These are phyloP conservation scores for Colletotrichum truncatum DNA, from an alignment of 2,329 filamentous ascomycete species.

Conservation along the genomic window DNA sequence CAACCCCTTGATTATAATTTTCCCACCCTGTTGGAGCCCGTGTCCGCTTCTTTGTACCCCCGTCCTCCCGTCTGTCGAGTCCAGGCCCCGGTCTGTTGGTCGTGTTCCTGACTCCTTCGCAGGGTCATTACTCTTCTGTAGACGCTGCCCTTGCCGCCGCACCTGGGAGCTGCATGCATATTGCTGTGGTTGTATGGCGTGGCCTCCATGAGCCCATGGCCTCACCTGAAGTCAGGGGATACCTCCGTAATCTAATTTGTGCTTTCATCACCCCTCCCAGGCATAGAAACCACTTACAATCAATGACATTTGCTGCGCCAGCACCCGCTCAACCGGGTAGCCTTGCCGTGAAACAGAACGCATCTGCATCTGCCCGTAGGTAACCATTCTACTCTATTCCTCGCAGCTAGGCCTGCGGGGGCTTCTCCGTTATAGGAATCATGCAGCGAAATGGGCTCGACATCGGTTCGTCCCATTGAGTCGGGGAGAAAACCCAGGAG, in stretches of 20 bases:
- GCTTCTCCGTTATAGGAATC: neutral
- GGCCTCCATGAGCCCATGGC: slow-evolving; percentile 11
- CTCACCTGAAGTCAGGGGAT: slow-evolving; percentile 25
- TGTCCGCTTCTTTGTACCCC: neutral
- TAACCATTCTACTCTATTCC: slow-evolving; percentile 17
- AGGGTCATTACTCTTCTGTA: neutral
- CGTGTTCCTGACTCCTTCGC: neutral
- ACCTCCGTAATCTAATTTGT: slow-evolving; percentile 11
- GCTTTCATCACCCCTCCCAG: neutral
- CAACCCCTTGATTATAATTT: slow-evolving; percentile 5
- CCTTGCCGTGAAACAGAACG: slow-evolving; percentile 6
- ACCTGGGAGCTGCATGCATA: neutral
- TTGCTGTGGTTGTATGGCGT: neutral
- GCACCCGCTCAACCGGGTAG: neutral
- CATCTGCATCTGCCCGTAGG: neutral
- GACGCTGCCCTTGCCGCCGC: slow-evolving; percentile 19
- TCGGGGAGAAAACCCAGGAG: too few relatives aligned
- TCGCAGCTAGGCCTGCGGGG: slow-evolving; percentile 21
- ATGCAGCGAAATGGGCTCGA: slow-evolving; percentile 1
- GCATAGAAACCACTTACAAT: too few relatives aligned
- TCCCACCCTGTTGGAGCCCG: neutral
- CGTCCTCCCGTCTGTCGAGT: too few relatives aligned
- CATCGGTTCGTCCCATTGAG: neutral
- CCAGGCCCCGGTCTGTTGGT: neutral
- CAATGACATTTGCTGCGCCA: neutral